Percentiles rank a stretch among this genome's conserved stretches.
Conservation (phyloP, 768 basidiomycete genomes). For the Mycena leptocephala region DNA sequence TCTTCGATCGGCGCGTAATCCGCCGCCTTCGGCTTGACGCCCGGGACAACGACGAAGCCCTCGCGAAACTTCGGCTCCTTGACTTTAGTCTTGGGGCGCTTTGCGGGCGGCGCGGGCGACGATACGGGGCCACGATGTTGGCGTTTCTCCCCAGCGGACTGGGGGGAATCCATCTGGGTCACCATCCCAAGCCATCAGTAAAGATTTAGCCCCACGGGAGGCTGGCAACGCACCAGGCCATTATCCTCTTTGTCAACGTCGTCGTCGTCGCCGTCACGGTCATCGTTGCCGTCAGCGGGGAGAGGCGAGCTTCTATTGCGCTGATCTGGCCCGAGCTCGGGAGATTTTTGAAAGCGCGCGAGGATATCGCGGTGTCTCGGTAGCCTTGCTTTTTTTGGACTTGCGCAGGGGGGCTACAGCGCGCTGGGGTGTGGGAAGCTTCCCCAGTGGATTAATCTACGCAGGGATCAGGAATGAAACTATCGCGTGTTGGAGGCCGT, state of each 20-base stretch:
- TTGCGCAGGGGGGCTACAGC: not conserved
- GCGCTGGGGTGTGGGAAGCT: not conserved
- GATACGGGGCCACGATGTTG: not conserved
- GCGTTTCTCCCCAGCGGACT: not conserved
- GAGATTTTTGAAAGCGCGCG: not conserved
- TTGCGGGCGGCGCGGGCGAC: not conserved
- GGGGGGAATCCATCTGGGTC: too few relatives aligned
- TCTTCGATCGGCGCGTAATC: constrained; percentile 1
- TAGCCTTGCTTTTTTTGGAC: not conserved
- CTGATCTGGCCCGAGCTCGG: not conserved
- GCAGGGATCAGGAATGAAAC: too few relatives aligned
- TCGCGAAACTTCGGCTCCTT: constrained; percentile 10
- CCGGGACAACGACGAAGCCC: not conserved
- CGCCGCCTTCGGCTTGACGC: not conserved
- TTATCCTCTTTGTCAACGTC: too few relatives aligned
- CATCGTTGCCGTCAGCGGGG: not conserved
- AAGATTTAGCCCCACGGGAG: too few relatives aligned
- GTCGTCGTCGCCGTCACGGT: not conserved
- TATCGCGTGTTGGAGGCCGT: too few relatives aligned
- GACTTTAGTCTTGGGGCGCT: not conserved
- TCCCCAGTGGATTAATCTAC: not conserved
- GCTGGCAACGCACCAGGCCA: too few relatives aligned
- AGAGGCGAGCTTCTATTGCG: not conserved
- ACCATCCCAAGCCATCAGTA: not conserved
- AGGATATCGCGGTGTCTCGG: not conserved